A percentile compares a stretch with the other conserved stretches of the same genome.
These are phyloP conservation scores for Aspergillus taichungensis DNA, from an alignment of 495 filamentous ascomycete genomes.

Conservation along the genomic window DNA sequence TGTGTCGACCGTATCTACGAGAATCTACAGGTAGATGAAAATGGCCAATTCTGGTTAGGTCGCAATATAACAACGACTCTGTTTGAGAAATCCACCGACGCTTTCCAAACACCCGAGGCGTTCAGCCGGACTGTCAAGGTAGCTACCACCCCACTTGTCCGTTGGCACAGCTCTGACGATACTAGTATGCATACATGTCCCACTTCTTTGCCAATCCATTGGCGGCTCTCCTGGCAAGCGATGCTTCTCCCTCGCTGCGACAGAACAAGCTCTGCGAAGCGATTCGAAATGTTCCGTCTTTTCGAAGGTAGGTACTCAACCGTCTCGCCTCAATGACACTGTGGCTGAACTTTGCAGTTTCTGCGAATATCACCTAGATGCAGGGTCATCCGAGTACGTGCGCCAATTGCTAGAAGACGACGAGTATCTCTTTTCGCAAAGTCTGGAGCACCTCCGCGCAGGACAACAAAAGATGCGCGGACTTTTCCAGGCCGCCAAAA, in stretches of 20 bases:
- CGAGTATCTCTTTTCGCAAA: conserved; percentile 29
- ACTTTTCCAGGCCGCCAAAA: conserved; percentile 37
- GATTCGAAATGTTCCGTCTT: conserved; percentile 71
- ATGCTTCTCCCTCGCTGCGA: conserved; percentile 18
- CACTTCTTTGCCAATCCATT: conserved; percentile 90
- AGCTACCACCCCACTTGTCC: conserved; percentile 6
- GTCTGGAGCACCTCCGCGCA: conserved; percentile 20
- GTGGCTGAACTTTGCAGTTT: conserved; percentile 23
- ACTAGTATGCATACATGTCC: conserved; percentile 86
- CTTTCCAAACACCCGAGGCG: conserved; percentile 75
- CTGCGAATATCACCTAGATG: conserved; percentile 37
- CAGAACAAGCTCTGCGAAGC: conserved; percentile 61
- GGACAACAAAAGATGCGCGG: conserved; percentile 35
- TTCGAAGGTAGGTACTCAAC: conserved; percentile 44
- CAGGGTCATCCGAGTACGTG: conserved; percentile 29
- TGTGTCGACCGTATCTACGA: conserved; percentile 75
- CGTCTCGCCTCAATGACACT: neutral
- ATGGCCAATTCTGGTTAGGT: conserved; percentile 58
- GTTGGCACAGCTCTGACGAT: conserved; percentile 2
- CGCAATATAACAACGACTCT: conserved; percentile 51
- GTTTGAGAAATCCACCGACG: conserved; percentile 71
- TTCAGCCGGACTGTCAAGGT: conserved; percentile 79
- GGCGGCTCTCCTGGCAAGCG: conserved; percentile 50
- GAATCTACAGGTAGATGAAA: conserved; percentile 46
- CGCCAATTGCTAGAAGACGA: conserved; percentile 46